Conservation (phyloP, 2,329 filamentous ascomycete species). For the Neonectria ditissima region DNA sequence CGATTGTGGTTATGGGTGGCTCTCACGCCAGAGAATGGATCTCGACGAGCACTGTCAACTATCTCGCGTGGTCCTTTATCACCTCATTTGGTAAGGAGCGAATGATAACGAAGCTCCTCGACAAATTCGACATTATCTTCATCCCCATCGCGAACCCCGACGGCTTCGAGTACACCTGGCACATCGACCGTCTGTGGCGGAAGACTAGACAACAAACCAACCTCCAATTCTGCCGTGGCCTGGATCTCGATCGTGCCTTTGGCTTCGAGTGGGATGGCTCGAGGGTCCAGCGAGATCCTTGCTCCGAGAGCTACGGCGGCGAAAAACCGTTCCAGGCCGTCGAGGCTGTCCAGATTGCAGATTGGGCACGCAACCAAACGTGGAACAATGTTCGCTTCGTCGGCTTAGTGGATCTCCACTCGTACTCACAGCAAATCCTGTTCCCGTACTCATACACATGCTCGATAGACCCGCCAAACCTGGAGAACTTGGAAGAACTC, state of each 20-base stretch:
- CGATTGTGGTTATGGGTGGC: conserved; percentile 84
- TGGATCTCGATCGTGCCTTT: conserved; percentile 91
- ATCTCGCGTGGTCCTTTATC: conserved; percentile 88
- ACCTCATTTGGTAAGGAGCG: conserved; percentile 81
- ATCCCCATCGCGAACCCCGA: conserved; percentile 93
- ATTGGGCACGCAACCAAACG: conserved; percentile 87
- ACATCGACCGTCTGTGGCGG: conserved; percentile 90
- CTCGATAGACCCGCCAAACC: conserved; percentile 78
- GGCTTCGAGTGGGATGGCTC: conserved; percentile 85
- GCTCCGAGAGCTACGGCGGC: conserved; percentile 90
- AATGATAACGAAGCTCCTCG: conserved; percentile 80
- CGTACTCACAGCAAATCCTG: conserved; percentile 93
- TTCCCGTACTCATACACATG: conserved; percentile 95
- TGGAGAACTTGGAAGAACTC: conserved; percentile 93
- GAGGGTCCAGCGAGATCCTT: conserved; percentile 78
- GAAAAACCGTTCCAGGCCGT: conserved; percentile 84
- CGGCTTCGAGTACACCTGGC: conserved; percentile 94
- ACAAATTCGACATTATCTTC: conserved; percentile 88
- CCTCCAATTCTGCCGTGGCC: conserved; percentile 84
- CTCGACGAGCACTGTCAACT: conserved; percentile 89
- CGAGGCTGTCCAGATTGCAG: conserved; percentile 79
- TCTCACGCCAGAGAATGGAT: conserved; percentile 98
- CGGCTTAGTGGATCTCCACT: conserved; percentile 91
- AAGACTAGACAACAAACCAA: conserved; percentile 90
- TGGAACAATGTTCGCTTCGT: conserved; percentile 80